Evolutionary conservation across 169 alveolate genomes (phyloP).

Genomic region (Plasmodium reichenowi): DNA sequence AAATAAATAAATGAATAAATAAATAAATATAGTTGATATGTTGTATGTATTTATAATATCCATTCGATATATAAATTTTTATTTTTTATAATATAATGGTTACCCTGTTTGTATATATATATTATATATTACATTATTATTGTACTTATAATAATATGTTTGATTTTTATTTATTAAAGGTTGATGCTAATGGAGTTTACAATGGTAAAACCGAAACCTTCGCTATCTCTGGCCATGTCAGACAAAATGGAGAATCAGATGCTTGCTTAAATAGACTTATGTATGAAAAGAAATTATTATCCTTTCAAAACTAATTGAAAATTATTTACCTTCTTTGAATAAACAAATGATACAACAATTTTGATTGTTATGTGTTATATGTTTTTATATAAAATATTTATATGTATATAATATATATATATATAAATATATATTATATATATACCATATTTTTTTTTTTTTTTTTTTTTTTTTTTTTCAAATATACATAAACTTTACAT

Average conservation of each 20-base stretch:
- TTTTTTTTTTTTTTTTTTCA: too few relatives aligned
- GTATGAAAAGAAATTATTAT: conserved; percentile 90
- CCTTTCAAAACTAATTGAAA: conserved; percentile 83
- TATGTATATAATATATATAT: too few relatives aligned
- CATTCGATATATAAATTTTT: not conserved
- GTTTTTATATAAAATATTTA: too few relatives aligned
- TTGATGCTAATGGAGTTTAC: conserved; percentile 90
- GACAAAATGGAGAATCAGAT: conserved; percentile 95
- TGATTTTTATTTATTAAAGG: conserved; percentile 78
- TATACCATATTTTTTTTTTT: too few relatives aligned
- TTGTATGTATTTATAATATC: too few relatives aligned
- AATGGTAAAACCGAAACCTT: conserved; percentile 90
- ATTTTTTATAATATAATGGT: not conserved
- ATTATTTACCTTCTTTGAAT: too few relatives aligned
- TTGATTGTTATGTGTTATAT: too few relatives aligned
- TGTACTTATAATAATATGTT: not conserved
- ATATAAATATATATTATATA: too few relatives aligned
- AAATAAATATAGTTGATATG: too few relatives aligned
- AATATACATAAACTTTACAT: too few relatives aligned
- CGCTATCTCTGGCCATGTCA: conserved; percentile 93
- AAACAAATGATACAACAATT: too few relatives aligned
- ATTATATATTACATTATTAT: not conserved
- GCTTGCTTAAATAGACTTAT: conserved; percentile 94
- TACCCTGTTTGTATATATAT: not conserved
- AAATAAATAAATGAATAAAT: too few relatives aligned